Conservation (phyloP, 768 basidiomycete species). For the Infundibulicybe gibba region DNA sequence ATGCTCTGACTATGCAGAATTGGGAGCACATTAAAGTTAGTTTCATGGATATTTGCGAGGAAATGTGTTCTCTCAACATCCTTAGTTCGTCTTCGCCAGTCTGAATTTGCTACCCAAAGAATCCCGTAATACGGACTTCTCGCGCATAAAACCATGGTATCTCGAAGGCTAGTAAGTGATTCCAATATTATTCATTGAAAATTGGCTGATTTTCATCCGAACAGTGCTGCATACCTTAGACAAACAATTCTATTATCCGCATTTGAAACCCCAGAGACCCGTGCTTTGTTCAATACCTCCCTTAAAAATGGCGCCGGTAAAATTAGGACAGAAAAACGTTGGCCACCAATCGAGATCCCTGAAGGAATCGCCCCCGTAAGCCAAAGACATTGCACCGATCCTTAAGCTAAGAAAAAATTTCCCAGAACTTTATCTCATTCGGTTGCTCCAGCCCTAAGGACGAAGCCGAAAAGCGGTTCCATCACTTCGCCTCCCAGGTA, state of each 20-base stretch:
- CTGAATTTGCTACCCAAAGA: slow-evolving; percentile 91
- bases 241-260: slow-evolving; percentile 87
- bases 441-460: slow-evolving; percentile 67
- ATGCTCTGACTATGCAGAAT: slow-evolving; percentile 95
- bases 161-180: slow-evolving; percentile 83
- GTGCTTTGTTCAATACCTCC: slow-evolving; percentile 69
- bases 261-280: slow-evolving; percentile 86
- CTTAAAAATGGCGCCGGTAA: slow-evolving; percentile 88
- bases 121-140: slow-evolving; percentile 93
- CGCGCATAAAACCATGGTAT: slow-evolving; percentile 97
- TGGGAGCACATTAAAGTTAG: slow-evolving; percentile 96
- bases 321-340: slow-evolving; percentile 62
- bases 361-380: slow-evolving; percentile 80
- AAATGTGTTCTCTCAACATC: neutral
- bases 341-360: slow-evolving; percentile 74
- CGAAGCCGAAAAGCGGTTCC: slow-evolving; percentile 85
- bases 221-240: slow-evolving; percentile 79
- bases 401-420: neutral
- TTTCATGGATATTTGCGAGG: slow-evolving; percentile 9
- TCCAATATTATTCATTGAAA: neutral
- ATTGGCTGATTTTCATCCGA: neutral
- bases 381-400: slow-evolving; percentile 8
- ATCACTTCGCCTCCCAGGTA: slow-evolving; percentile 85
- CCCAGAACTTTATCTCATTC: slow-evolving; percentile 70
- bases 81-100: slow-evolving; percentile 78